phyloP scores from a whole-genome alignment of 2,329 filamentous ascomycete species.

The Sporothrix brasiliensis region DNA sequence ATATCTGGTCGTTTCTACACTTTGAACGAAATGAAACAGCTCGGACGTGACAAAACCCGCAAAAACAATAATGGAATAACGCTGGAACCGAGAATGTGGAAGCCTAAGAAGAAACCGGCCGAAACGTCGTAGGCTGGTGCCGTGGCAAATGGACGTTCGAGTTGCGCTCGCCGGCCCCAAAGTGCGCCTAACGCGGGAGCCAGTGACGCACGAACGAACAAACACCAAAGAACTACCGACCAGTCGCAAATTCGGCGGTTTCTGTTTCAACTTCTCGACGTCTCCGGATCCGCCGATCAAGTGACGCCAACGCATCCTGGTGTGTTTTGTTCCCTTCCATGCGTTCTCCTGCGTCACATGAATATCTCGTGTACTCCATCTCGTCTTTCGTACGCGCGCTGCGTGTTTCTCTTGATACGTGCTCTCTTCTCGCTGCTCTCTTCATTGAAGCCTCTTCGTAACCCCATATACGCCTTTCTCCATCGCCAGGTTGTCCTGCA shows the following conservation, averaged over 20 bases:
- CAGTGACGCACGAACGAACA: neutral
- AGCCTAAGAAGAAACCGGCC: neutral
- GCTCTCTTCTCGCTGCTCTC: neutral
- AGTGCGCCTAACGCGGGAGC: neutral
- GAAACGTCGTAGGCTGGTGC: neutral
- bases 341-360: neutral
- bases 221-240: neutral
- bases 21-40: neutral
- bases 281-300: slow-evolving; percentile 16
- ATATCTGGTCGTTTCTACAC: neutral
- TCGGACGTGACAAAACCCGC: neutral
- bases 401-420: neutral
- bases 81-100: slow-evolving; percentile 5
- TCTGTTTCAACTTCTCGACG: neutral
- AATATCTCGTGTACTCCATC: slow-evolving; percentile 9
- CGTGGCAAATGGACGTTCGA: neutral
- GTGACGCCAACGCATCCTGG: neutral
- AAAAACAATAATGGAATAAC: neutral
- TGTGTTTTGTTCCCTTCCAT: neutral
- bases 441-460: neutral
- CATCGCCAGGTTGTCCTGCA: neutral
- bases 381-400: slow-evolving; percentile 2
- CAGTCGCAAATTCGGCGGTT: neutral
- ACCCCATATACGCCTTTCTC: neutral
- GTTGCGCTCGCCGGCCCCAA: slow-evolving; percentile 17